Percentiles rank a stretch among this genome's conserved stretches.
phyloP scores from a whole-genome alignment of 345 rosid species.

The Raphanus raphanistrum region DNA sequence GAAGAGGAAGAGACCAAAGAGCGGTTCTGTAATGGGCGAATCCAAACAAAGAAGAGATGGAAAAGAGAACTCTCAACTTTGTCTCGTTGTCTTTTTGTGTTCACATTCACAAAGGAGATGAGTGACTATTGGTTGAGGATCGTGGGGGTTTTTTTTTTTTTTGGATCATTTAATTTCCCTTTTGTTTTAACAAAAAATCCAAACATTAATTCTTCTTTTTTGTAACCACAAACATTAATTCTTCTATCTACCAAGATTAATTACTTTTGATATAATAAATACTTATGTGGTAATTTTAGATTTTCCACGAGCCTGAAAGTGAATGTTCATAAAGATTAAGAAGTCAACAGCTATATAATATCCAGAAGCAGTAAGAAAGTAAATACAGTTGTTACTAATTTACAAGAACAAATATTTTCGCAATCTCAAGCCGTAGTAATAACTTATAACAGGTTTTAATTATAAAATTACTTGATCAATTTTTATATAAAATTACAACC shows the following conservation, averaged over 20 bases:
- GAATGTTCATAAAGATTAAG: background rate
- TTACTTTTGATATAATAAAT: background rate
- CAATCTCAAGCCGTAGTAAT: conserved; percentile 9
- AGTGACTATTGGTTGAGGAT: conserved; percentile 27
- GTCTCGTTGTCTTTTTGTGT: conserved; percentile 33
- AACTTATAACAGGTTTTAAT: background rate
- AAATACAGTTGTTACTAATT: background rate
- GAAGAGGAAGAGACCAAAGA: conserved; percentile 25
- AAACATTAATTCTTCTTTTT: too few species aligned
- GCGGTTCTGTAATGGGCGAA: conserved; percentile 15
- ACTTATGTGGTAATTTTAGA: conserved; percentile 12
- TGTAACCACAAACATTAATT: too few species aligned
- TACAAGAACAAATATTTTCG: background rate
- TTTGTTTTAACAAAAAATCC: too few species aligned
- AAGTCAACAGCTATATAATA: conserved; percentile 4
- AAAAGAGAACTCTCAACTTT: conserved; percentile 39
- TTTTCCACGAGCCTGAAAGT: background rate
- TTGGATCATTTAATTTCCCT: too few species aligned
- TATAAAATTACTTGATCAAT: too few species aligned
- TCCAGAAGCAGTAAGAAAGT: conserved; percentile 12
- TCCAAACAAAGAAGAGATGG: conserved; percentile 18
- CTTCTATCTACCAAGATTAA: too few species aligned
- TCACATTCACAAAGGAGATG: conserved; percentile 24
- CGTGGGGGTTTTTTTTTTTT: too few species aligned
- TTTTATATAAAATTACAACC: background rate